phyloP scores from a whole-genome alignment of 805 yeast species.

The Maudiozyma turicensis region DNA sequence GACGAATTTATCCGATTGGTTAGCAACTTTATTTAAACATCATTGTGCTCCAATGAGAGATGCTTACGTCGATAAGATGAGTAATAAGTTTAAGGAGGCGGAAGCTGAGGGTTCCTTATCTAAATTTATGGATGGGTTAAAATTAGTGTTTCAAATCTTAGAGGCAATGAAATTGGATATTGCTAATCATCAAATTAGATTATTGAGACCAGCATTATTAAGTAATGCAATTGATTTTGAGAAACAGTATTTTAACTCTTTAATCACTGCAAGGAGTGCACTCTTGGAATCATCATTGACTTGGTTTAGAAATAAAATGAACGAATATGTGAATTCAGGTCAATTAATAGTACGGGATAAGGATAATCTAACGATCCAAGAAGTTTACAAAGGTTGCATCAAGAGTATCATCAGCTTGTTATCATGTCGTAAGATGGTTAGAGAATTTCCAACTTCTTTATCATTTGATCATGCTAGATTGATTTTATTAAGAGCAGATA shows the following conservation, averaged over 20 bases:
- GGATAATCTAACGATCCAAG: slow-evolving; percentile 10
- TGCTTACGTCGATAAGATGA: slow-evolving; percentile 79
- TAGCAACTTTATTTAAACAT: slow-evolving; percentile 66
- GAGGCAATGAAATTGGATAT: slow-evolving; percentile 94
- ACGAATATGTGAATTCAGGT: slow-evolving; percentile 10
- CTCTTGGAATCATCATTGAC: slow-evolving; percentile 49
- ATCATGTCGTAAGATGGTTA: slow-evolving; percentile 71
- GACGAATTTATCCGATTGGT: slow-evolving; percentile 60
- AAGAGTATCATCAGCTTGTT: slow-evolving; percentile 52
- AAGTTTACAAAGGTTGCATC: slow-evolving; percentile 35
- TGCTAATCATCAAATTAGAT: slow-evolving; percentile 87
- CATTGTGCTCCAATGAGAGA: slow-evolving; percentile 97
- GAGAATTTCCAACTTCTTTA: slow-evolving; percentile 74
- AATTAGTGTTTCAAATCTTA: slow-evolving; percentile 68
- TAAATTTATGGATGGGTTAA: slow-evolving; percentile 62
- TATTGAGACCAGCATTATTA: slow-evolving; percentile 71
- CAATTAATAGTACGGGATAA: slow-evolving; percentile 5
- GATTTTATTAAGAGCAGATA: slow-evolving; percentile 70
- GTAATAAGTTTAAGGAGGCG: slow-evolving; percentile 39
- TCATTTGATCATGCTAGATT: slow-evolving; percentile 79
- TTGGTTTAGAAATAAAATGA: slow-evolving; percentile 46
- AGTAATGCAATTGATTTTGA: slow-evolving; percentile 87
- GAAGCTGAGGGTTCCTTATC: slow-evolving; percentile 36
- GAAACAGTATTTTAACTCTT: slow-evolving; percentile 59
- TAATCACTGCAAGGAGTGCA: slow-evolving; percentile 40